A percentile compares a stretch with the other conserved stretches of the same genome.
Conservation (phyloP, 2,329 filamentous ascomycete species). For the Penicillium sp. region DNA sequence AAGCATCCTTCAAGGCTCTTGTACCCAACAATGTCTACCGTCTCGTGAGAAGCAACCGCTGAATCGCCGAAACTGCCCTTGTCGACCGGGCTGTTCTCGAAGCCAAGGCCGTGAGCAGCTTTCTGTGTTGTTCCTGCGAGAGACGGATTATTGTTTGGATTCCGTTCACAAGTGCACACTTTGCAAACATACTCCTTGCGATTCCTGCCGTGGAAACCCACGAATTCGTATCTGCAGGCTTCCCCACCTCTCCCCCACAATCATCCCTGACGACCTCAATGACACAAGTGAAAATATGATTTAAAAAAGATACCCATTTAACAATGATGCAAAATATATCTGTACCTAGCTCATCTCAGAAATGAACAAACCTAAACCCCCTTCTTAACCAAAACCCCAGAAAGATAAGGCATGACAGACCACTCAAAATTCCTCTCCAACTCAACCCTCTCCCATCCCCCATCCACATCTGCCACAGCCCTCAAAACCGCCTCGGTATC, state of each 20-base stretch:
- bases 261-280: neutral
- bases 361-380: neutral
- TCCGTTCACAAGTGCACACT: slow-evolving; percentile 48
- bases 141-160: slow-evolving; percentile 41
- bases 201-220: slow-evolving; percentile 54
- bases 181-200: slow-evolving; percentile 56
- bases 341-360: neutral
- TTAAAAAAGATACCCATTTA: slow-evolving; percentile 19
- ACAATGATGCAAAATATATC: slow-evolving; percentile 2
- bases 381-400: slow-evolving; percentile 43
- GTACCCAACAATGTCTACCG: slow-evolving; percentile 8
- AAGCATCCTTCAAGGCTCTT: neutral
- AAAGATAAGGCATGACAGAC: slow-evolving; percentile 42
- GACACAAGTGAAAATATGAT: neutral
- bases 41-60: slow-evolving; percentile 13
- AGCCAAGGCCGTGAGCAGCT: slow-evolving; percentile 30
- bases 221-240: slow-evolving; percentile 43
- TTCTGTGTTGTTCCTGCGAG: slow-evolving; percentile 58
- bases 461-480: slow-evolving; percentile 42
- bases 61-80: neutral
- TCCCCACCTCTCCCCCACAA: slow-evolving; percentile 27
- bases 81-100: slow-evolving; percentile 18
- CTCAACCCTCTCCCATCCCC: slow-evolving; percentile 50
- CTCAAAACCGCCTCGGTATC: slow-evolving; percentile 48
- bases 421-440: slow-evolving; percentile 43